Conservation (phyloP, 805 yeast genomes). For the Vanderwaltozyma yarrowii region DNA sequence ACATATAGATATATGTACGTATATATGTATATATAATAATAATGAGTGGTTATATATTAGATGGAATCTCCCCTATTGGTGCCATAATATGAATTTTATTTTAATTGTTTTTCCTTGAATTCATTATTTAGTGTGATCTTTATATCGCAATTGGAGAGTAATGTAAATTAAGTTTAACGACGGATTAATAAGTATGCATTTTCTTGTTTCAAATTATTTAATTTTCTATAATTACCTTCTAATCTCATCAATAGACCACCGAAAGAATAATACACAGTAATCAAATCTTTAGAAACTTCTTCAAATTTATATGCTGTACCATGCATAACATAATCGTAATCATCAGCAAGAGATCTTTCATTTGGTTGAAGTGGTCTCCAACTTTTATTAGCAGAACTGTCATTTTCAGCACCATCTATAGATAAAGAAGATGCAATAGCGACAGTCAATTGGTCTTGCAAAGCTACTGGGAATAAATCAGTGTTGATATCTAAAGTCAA, state of each 20-base stretch:
- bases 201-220: conserved; percentile 86
- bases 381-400: conserved; percentile 28
- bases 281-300: conserved; percentile 56
- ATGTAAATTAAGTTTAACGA: conserved; percentile 31
- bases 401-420: conserved; percentile 38
- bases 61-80: too few relatives aligned
- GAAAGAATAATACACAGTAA: conserved; percentile 87
- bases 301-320: conserved; percentile 97
- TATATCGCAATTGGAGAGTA: too few relatives aligned
- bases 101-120: too few relatives aligned
- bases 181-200: conserved; percentile 86
- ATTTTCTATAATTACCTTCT: conserved; percentile 88
- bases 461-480: conserved; percentile 78
- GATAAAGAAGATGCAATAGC: conserved; percentile 72
- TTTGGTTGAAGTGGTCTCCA: conserved; percentile 62
- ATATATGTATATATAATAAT: background rate
- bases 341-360: conserved; percentile 85
- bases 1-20: background rate
- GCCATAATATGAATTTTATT: too few relatives aligned
- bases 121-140: too few relatives aligned
- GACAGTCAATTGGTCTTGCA: conserved; percentile 70
- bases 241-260: conserved; percentile 91
- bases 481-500: conserved; percentile 84
- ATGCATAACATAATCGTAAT: conserved; percentile 95
- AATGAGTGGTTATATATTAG: too few relatives aligned